Evolutionary conservation across 176 grass and related monocot genomes (phyloP), one percentile per base, ranked within the genome.

Genomic region (Cenchrus purpureus): DNA sequence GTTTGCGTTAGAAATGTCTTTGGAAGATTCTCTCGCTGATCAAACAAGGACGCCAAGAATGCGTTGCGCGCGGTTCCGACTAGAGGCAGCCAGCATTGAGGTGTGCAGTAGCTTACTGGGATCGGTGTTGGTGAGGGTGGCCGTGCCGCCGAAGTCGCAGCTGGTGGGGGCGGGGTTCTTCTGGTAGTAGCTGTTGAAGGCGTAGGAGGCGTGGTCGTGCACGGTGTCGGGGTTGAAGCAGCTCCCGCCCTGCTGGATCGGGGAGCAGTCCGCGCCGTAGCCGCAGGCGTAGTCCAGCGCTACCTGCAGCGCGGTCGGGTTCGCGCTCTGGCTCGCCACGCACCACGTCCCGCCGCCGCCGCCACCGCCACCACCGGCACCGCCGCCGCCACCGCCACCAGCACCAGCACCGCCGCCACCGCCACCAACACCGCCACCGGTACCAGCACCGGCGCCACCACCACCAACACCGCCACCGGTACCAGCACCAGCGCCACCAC

Each of bases 151-250:
- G 69, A 98, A 98, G 79, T 98, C 91, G 78, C 95, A 98, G 82
- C 90, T 89, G 63, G 85, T 95, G 0, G 85, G 81, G 11, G 55
- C 32, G 34, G 91, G 92, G 57, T 93, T 86, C 86, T 91, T 95
- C 83, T 93, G 93, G 88, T 95, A 98, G 83, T 98, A 98, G 78
- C 90, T 86, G 76, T 98, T 98, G 95, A 98, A 98, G 13, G 93
- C 87, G 67, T 80, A 93, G 40, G 95, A 95, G 1, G 93, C 95
- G 63, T 98, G 95, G 73, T 95, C 91, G 28, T 89, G 81, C 64
- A 93, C 64, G 17, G 89, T 95, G 69, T 98, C 88, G 40, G 93
- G 91, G 51, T 89, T 79, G 85, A 85, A 98, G 74, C 95, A 98
- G 87, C 64, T 90, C 42, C 91, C 95, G 45, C 95, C 95, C 0